phyloP scores from a whole-genome alignment of 805 yeast genomes.

The Wickerhamiella alocasiicola region DNA sequence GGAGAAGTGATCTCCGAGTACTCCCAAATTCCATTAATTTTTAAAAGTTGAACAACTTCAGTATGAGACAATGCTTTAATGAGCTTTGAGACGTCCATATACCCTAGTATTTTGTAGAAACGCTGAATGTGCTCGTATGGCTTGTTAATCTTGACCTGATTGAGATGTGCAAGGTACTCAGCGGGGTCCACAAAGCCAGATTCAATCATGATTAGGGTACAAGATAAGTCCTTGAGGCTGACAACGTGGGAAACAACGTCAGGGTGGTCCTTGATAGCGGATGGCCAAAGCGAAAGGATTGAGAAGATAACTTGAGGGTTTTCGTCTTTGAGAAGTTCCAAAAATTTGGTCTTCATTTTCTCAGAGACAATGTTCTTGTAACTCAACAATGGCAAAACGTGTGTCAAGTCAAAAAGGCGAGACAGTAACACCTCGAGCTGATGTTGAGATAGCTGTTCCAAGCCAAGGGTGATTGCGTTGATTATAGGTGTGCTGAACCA shows the following conservation, averaged over 20 bases:
- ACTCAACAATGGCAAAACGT: background rate
- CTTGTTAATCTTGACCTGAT: no score
- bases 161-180: no score
- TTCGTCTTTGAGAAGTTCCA: background rate
- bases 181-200: background rate
- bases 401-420: background rate
- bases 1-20: background rate
- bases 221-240: background rate
- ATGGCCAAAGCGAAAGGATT: conserved; percentile 1
- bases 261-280: background rate
- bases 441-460: conserved; percentile 12
- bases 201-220: conserved; percentile 1
- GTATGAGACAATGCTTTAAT: background rate
- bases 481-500: background rate
- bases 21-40: conserved; percentile 1
- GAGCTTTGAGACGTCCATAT: background rate
- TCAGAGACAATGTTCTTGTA: background rate
- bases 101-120: background rate
- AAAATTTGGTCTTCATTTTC: background rate
- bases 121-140: background rate
- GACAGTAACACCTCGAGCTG: conserved; percentile 14
- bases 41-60: background rate
- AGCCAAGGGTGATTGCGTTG: conserved; percentile 1
- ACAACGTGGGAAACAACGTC: background rate
- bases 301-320: background rate